phyloP scores from a whole-genome alignment of 768 basidiomycete species.

The Auricularia sp. region DNA sequence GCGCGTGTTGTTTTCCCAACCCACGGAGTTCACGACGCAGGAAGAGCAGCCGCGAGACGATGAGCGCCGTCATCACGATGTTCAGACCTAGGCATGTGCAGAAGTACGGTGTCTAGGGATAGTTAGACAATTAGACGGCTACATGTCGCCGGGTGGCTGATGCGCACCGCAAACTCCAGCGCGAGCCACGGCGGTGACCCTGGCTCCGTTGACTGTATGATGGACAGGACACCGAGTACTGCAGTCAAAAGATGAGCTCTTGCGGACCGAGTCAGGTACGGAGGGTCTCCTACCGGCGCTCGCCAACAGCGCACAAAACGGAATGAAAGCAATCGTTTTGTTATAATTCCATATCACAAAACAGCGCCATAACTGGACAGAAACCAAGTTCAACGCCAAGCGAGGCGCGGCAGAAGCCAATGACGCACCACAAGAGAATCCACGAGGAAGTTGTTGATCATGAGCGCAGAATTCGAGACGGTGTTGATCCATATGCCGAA shows the following conservation, averaged over 20 bases:
- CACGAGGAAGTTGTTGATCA: neutral
- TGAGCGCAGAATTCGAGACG: neutral
- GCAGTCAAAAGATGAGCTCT: neutral
- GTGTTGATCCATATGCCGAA: slow-evolving; percentile 2
- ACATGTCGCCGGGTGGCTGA: too few relatives aligned
- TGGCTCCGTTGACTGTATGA: neutral
- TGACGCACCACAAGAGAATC: neutral
- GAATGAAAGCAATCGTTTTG: neutral
- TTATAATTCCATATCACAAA: neutral
- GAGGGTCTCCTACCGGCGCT: neutral
- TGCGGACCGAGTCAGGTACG: neutral
- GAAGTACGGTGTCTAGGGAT: neutral
- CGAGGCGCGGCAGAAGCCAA: neutral
- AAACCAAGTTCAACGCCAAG: neutral
- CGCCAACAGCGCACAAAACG: neutral
- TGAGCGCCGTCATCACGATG: slow-evolving; percentile 1
- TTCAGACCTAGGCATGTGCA: neutral
- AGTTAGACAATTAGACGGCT: too few relatives aligned
- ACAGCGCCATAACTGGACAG: neutral
- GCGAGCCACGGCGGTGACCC: neutral
- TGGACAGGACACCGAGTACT: neutral
- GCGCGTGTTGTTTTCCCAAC: neutral
- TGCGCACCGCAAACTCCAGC: neutral
- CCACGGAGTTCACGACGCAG: neutral
- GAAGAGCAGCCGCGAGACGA: slow-evolving; percentile 4